Evolutionary conservation across 75 land plant genomes (phyloP), one percentile per base, ranked within the genome.

Genomic region (Adiantum capillusveneris): DNA sequence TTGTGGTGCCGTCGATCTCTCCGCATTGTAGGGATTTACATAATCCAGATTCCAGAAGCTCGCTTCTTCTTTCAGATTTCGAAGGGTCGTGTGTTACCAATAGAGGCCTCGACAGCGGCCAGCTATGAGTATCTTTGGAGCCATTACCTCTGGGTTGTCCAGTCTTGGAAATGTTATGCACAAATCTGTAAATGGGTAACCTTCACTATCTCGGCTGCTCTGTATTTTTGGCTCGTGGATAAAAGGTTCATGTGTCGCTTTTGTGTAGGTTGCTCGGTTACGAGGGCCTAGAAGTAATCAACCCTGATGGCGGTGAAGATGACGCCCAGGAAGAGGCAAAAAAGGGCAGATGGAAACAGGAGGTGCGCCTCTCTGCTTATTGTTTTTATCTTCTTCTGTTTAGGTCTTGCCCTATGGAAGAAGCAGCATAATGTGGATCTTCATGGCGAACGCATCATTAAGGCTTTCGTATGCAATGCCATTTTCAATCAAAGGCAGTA

Each of bases 241-340:
- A n/a, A 18, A 5, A 48, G 5, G 20, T 48, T 5, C 51, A 11
- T 20, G 20, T 20, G 6, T 48, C 6, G 20, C 2, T 24, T 11
- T 53, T 6, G 55, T 29, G 25, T 55, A 86, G 89, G 41, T 62
- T 82, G 57, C 69, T 86, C 55, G 96, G 90, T 9, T 75, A 82
- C 58, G 98, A 94, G 53, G 96, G 90, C 0, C 68, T 94, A 43
- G 96, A 94, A 76, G 98, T 94, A 16, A 81, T 94, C 57, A 94
- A 94, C 62, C 98, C 98, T 2, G 98, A 94, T 44, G 98, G 98
- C 44, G 85, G 96, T 0, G 83, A 77, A 59, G 92, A 90, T 48
- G 98, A 94, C 84, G 98, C 82, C 21, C 87, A 85, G 57, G 93
- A 78, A 64, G 98, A 94, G 84, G 95, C 96, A 11, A 65, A 72